Evolutionary conservation across 257 asterid species (phyloP).

Genomic region (Nicotiana noctiflora): DNA sequence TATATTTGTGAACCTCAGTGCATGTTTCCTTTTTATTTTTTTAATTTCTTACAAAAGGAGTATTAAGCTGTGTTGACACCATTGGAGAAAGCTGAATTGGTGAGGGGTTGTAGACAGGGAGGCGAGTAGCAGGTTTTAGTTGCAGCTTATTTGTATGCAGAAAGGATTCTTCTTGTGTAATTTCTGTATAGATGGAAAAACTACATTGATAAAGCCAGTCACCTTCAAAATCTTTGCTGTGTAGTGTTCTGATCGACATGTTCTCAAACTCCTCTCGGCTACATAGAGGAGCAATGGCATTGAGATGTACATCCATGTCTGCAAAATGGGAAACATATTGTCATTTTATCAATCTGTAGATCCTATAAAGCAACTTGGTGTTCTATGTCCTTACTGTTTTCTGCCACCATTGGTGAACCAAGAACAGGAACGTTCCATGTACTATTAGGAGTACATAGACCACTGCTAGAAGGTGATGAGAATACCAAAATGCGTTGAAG

Average conservation of each 20-base stretch:
- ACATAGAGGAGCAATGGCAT: slow-evolving; percentile 62
- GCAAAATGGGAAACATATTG: slow-evolving; percentile 17
- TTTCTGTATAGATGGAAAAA: slow-evolving; percentile 6
- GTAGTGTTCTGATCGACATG: slow-evolving; percentile 71
- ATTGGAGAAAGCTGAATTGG: background rate
- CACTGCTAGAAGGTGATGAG: slow-evolving; percentile 82
- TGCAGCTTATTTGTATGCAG: background rate
- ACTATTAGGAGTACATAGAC: slow-evolving; percentile 62
- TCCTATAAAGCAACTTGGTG: background rate
- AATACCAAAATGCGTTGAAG: slow-evolving; percentile 93
- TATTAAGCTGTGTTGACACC: background rate
- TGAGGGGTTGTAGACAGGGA: background rate
- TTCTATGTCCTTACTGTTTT: slow-evolving; percentile 51
- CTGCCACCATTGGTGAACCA: slow-evolving; percentile 69
- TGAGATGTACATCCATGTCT: slow-evolving; percentile 92
- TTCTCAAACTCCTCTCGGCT: slow-evolving; percentile 77
- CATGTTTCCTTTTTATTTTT: background rate
- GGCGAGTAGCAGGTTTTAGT: background rate
- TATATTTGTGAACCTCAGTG: background rate
- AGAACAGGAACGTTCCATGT: slow-evolving; percentile 65
- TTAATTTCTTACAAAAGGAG: background rate
- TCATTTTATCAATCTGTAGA: background rate
- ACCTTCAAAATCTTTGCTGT: slow-evolving; percentile 81
- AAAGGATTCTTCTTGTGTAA: background rate
- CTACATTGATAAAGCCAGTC: slow-evolving; percentile 3